Conservation (phyloP, 2,329 filamentous ascomycete genomes). For the Aphanoascus verrucosus region DNA sequence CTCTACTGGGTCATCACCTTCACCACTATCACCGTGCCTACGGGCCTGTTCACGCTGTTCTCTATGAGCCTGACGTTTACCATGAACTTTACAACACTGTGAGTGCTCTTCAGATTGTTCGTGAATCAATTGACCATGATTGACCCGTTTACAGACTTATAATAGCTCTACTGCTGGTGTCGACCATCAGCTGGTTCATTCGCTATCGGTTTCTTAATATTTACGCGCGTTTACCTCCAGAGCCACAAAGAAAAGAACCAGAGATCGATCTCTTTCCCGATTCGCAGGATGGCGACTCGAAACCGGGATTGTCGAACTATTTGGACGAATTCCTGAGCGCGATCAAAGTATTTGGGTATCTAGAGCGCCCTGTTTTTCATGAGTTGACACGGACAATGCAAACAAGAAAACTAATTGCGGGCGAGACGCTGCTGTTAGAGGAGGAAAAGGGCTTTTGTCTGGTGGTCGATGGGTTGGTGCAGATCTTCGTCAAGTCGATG, state of each 20-base stretch:
- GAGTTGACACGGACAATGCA: slow-evolving; percentile 98
- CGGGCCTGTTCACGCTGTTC: slow-evolving; percentile 78
- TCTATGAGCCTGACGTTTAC: slow-evolving; percentile 92
- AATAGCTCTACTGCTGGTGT: slow-evolving; percentile 64
- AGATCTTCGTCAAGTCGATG: slow-evolving; percentile 95
- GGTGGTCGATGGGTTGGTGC: slow-evolving; percentile 89
- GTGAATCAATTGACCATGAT: background rate
- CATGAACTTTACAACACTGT: slow-evolving; percentile 96
- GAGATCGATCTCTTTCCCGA: slow-evolving; percentile 93
- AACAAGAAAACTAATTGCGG: slow-evolving; percentile 88
- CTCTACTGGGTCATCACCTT: slow-evolving; percentile 76
- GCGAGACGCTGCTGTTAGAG: slow-evolving; percentile 87
- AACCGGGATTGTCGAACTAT: slow-evolving; percentile 88
- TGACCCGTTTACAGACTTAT: slow-evolving; percentile 48
- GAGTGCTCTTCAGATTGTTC: slow-evolving; percentile 27
- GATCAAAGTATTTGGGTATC: slow-evolving; percentile 97
- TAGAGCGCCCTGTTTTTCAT: slow-evolving; percentile 93
- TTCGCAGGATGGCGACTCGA: slow-evolving; percentile 76
- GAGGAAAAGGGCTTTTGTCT: slow-evolving; percentile 98
- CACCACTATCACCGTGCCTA: slow-evolving; percentile 77
- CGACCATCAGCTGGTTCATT: slow-evolving; percentile 85
- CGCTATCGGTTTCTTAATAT: slow-evolving; percentile 94
- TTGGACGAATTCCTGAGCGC: slow-evolving; percentile 95
- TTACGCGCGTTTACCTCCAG: slow-evolving; percentile 85
- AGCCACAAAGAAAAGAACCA: slow-evolving; percentile 91